Evolutionary conservation across 352 stramenopile genomes (phyloP).

Genomic region (Phytophthora pisi): DNA sequence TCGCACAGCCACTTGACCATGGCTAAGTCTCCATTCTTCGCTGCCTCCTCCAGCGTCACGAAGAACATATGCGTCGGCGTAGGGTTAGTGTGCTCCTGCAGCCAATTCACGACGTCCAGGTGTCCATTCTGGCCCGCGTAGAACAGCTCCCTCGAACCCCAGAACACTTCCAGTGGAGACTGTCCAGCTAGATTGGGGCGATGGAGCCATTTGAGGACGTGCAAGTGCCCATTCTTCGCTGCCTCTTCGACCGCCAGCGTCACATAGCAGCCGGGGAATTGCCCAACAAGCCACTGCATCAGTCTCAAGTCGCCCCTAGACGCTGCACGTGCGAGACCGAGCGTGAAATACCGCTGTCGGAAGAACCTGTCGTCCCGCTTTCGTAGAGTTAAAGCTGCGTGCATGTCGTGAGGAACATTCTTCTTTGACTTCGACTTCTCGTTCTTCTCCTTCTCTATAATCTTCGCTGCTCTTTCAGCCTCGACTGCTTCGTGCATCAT

Average conservation of each 20-base stretch:
- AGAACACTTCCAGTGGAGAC: conserved; percentile 29
- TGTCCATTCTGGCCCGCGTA: conserved; percentile 43
- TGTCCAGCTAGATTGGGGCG: neutral
- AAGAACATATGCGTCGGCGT: conserved; percentile 51
- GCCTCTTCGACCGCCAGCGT: conserved; percentile 39
- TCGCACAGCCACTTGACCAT: conserved; percentile 48
- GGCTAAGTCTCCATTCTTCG: conserved; percentile 36
- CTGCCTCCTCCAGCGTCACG: conserved; percentile 44
- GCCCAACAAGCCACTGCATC: conserved; percentile 33
- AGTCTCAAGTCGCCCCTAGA: conserved; percentile 39
- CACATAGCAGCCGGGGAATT: conserved; percentile 40
- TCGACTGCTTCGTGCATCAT: conserved; percentile 20
- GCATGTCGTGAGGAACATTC: conserved; percentile 8
- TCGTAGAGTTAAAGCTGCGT: conserved; percentile 17
- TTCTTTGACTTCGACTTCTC: conserved; percentile 17
- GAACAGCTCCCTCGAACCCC: conserved; percentile 44
- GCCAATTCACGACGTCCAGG: conserved; percentile 41
- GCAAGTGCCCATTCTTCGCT: conserved; percentile 36
- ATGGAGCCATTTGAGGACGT: conserved; percentile 45
- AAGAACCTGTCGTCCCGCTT: conserved; percentile 33
- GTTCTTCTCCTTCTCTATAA: conserved; percentile 17
- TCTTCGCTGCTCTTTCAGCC: conserved; percentile 22
- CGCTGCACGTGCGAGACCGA: conserved; percentile 31
- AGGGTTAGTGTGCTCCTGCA: conserved; percentile 41
- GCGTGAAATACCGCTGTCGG: conserved; percentile 35